A percentile compares a stretch with the other conserved stretches of the same genome.
Conservation (phyloP, 2,329 filamentous ascomycete genomes). For the Trichoderma sp. region DNA sequence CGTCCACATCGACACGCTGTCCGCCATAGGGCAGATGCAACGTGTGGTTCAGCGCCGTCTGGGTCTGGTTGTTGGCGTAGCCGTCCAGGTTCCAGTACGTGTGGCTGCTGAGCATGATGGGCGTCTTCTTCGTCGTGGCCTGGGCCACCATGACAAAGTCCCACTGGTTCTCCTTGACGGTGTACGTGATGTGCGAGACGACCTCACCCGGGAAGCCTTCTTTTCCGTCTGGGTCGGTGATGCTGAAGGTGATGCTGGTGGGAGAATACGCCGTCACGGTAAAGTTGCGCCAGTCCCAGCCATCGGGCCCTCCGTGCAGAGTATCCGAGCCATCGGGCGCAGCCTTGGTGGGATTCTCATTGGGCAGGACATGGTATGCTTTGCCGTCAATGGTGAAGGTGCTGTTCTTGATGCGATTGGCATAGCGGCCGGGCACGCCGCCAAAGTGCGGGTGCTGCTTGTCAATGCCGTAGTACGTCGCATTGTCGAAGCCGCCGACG, state of each 20-base stretch:
- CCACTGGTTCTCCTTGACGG: conserved; percentile 66
- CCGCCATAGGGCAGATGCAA: conserved; percentile 73
- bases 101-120: conserved; percentile 76
- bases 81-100: conserved; percentile 84
- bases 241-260: conserved; percentile 71
- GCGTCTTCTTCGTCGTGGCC: conserved; percentile 72
- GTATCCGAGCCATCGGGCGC: conserved; percentile 61
- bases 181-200: conserved; percentile 73
- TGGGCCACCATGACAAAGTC: conserved; percentile 72
- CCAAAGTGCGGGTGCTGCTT: conserved; percentile 70
- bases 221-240: conserved; percentile 71
- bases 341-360: conserved; percentile 60
- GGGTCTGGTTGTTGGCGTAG: conserved; percentile 71
- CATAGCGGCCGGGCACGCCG: conserved; percentile 73
- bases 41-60: conserved; percentile 67
- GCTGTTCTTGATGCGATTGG: conserved; percentile 79
- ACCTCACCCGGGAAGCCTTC: conserved; percentile 80
- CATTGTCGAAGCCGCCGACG: conserved; percentile 75
- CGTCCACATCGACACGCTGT: conserved; percentile 67
- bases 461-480: conserved; percentile 67
- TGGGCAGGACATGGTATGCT: conserved; percentile 60
- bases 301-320: conserved; percentile 68
- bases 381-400: conserved; percentile 68
- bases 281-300: conserved; percentile 79
- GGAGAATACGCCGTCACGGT: conserved; percentile 69